Conservation (phyloP, 495 filamentous ascomycete species). For the Trichodelitschia bisporula region DNA sequence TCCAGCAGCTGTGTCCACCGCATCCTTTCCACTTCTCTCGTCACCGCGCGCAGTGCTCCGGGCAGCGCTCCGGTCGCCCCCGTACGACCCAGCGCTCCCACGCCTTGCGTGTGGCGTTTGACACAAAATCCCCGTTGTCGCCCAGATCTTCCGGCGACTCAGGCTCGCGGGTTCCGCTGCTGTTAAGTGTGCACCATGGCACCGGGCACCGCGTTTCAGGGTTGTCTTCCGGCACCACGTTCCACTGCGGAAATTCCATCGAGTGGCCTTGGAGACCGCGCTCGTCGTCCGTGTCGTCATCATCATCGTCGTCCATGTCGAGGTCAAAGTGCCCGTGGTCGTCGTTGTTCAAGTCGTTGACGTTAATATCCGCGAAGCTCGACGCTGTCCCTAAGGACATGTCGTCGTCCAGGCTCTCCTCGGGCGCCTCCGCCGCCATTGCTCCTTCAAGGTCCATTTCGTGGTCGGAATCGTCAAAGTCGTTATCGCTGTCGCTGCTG, state of each 20-base stretch:
- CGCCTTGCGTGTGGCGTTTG: constrained; percentile 25
- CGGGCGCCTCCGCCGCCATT: constrained; percentile 10
- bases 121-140: constrained; percentile 30
- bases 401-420: constrained; percentile 10
- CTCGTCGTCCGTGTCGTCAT: constrained; percentile 6
- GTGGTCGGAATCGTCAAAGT: constrained; percentile 4
- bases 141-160: constrained; percentile 23
- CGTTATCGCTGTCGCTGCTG: constrained; percentile 9
- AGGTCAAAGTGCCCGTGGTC: constrained; percentile 1
- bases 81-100: constrained; percentile 39
- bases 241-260: constrained; percentile 12
- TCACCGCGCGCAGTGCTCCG: constrained; percentile 1
- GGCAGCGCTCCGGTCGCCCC: constrained; percentile 11
- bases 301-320: constrained; percentile 5
- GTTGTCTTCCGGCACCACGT: constrained; percentile 11
- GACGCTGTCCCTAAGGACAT: constrained; percentile 6
- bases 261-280: constrained; percentile 16
- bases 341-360: neutral
- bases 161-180: constrained; percentile 2
- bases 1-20: no score
- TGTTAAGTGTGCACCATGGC: constrained; percentile 24
- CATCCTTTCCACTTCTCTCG: no score
- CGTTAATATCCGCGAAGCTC: constrained; percentile 3
- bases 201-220: constrained; percentile 20
- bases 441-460: constrained; percentile 6